Percentiles rank a stretch among this genome's conserved stretches.
phyloP scores from a whole-genome alignment of 768 basidiomycete genomes.

The Leccinum aurantiacum region DNA sequence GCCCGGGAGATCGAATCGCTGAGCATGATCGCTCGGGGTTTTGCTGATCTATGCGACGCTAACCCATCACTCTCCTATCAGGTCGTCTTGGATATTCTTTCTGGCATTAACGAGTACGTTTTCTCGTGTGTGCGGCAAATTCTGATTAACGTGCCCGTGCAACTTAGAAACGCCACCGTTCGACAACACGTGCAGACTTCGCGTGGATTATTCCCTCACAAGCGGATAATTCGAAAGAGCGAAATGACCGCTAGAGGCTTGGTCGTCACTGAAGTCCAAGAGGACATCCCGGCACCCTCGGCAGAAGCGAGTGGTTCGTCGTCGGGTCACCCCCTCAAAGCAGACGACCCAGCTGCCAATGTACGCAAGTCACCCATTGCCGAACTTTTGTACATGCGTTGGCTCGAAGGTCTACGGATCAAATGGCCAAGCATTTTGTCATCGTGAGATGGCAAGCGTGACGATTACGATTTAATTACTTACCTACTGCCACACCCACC shows the following conservation, averaged over 20 bases:
- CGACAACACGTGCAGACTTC: conserved; percentile 81
- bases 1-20: conserved; percentile 86
- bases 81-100: conserved; percentile 83
- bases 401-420: conserved; percentile 88
- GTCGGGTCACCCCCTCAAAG: conserved; percentile 32
- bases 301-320: conserved; percentile 34
- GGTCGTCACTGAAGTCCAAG: conserved; percentile 78
- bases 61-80: conserved; percentile 87
- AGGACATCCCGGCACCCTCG: conserved; percentile 59
- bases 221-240: conserved; percentile 73
- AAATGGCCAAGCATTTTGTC: conserved; percentile 81
- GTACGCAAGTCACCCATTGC: conserved; percentile 84
- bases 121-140: neutral
- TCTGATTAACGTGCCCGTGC: conserved; percentile 8
- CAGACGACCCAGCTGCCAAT: conserved; percentile 41
- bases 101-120: conserved; percentile 88
- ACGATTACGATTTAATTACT: neutral
- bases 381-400: conserved; percentile 94
- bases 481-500: neutral
- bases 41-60: conserved; percentile 77
- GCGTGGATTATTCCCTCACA: conserved; percentile 78
- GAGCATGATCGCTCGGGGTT: conserved; percentile 87
- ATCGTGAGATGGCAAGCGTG: conserved; percentile 12
- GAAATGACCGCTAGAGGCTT: conserved; percentile 85
- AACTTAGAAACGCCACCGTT: conserved; percentile 67